Evolutionary conservation across 208 protist genomes (phyloP).

Genomic region (Wallacemonas sp.): DNA sequence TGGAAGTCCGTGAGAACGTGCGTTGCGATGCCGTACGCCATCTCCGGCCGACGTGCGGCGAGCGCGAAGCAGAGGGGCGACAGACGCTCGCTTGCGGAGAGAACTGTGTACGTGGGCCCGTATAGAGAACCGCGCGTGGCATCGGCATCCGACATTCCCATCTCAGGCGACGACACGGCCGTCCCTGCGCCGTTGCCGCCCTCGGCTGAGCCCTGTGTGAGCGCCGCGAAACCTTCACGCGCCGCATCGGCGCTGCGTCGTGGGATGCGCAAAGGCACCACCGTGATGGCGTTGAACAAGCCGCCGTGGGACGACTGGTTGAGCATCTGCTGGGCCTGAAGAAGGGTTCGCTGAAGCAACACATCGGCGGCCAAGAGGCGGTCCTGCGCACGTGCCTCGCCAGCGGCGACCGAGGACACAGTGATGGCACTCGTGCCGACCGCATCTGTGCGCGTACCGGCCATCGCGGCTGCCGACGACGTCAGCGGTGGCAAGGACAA

Average conservation of each 20-base stretch:
- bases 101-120: slow-evolving; percentile 19
- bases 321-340: slow-evolving; percentile 19
- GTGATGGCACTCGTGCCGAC: neutral
- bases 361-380: neutral
- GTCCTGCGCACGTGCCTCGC: neutral
- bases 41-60: slow-evolving; percentile 39
- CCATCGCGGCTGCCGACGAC: neutral
- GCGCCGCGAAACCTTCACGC: neutral
- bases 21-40: slow-evolving; percentile 61
- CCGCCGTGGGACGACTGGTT: slow-evolving; percentile 19
- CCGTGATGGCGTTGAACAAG: neutral
- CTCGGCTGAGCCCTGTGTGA: slow-evolving; percentile 48
- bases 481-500: neutral
- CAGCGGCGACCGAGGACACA: neutral
- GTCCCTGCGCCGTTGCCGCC: neutral
- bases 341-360: neutral
- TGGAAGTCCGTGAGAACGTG: slow-evolving; percentile 62
- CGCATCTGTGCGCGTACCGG: neutral
- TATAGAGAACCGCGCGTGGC: slow-evolving; percentile 10
- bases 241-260: slow-evolving; percentile 6
- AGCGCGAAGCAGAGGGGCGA: slow-evolving; percentile 63
- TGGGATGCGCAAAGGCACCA: neutral
- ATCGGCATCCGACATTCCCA: slow-evolving; percentile 14
- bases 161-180: neutral
- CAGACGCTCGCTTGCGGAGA: slow-evolving; percentile 28